These are phyloP conservation scores for Clathrospora elynae DNA, from an alignment of 2,329 filamentous ascomycete genomes.

Conservation along the genomic window DNA sequence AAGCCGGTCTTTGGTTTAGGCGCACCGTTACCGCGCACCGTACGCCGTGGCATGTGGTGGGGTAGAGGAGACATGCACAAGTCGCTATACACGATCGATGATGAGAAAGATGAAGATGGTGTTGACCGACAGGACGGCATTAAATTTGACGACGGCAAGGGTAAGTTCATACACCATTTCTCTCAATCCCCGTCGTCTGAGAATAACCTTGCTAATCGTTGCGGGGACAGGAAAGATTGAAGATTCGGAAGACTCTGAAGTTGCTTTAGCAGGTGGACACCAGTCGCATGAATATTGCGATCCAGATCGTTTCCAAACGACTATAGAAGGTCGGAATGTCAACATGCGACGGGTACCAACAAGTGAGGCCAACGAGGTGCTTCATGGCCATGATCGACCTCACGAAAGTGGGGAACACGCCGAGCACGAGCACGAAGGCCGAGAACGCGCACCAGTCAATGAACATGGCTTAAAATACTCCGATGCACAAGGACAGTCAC, in stretches of 20 bases:
- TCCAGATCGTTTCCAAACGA: constrained; percentile 19
- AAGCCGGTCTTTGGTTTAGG: constrained; percentile 61
- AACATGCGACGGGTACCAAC: constrained; percentile 21
- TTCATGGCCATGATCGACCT: neutral
- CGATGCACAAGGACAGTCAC: constrained; percentile 12
- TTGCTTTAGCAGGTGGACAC: constrained; percentile 1
- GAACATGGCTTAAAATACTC: constrained; percentile 29
- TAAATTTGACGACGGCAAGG: constrained; percentile 17
- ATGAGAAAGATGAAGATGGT: constrained; percentile 18
- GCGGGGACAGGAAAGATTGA: constrained; percentile 12
- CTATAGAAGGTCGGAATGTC: constrained; percentile 18
- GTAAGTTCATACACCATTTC: constrained; percentile 11
- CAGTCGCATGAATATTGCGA: neutral
- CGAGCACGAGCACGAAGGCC: constrained; percentile 10
- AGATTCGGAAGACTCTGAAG: constrained; percentile 23
- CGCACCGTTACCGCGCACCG: constrained; percentile 60
- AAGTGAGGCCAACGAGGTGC: constrained; percentile 14
- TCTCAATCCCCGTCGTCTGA: neutral
- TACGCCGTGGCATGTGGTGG: constrained; percentile 58
- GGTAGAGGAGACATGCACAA: constrained; percentile 53
- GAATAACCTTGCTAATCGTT: constrained; percentile 3
- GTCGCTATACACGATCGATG: constrained; percentile 34
- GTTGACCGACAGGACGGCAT: constrained; percentile 26
- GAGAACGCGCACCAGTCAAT: constrained; percentile 28
- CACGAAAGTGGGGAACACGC: neutral